Evolutionary conservation across 2,329 filamentous ascomycete genomes (phyloP).

Genomic region (Trichoderma sp.): DNA sequence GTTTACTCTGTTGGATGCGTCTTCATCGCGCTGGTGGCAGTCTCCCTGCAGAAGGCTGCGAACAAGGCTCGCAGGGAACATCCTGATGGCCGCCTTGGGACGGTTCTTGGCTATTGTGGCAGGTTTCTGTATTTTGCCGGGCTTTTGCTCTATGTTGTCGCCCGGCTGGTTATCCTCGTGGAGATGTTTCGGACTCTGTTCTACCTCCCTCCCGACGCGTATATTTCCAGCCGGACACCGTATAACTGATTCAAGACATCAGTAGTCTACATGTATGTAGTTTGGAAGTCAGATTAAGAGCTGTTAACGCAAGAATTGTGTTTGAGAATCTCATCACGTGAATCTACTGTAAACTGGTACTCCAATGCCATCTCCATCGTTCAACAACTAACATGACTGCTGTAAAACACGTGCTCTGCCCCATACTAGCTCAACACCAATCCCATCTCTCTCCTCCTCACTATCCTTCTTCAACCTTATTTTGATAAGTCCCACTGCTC

Average conservation of each 20-base stretch:
- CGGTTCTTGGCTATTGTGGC: neutral
- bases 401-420: neutral
- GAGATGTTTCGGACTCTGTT: slow-evolving; percentile 7
- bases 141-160: neutral
- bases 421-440: neutral
- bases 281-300: neutral
- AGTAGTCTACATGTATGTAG: no score
- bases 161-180: neutral
- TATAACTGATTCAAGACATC: neutral
- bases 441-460: neutral
- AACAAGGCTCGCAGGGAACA: neutral
- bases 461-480: neutral
- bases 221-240: neutral
- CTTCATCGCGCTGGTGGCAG: neutral
- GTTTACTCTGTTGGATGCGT: neutral
- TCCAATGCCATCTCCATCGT: neutral
- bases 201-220: neutral
- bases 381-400: neutral
- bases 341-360: neutral
- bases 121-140: neutral
- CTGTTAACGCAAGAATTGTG: neutral
- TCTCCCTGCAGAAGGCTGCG: neutral
- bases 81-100: neutral
- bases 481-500: slow-evolving; percentile 24
- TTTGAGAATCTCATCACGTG: neutral